These are phyloP conservation scores for Scedosporium dehoogii DNA, from an alignment of 2,329 filamentous ascomycete species.

Conservation along the genomic window DNA sequence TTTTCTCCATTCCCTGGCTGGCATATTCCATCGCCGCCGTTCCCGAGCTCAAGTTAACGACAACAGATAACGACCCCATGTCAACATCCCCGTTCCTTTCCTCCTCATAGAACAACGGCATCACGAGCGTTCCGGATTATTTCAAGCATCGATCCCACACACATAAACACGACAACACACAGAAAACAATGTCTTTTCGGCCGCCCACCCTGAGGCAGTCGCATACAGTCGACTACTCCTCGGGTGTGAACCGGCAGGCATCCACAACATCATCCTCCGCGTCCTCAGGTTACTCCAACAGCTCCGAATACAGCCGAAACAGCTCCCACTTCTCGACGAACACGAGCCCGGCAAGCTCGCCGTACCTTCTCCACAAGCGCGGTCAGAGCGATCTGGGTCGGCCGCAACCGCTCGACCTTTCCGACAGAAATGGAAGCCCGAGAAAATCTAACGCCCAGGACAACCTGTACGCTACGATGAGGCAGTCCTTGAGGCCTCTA, in stretches of 20 bases:
- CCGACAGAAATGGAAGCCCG: slow-evolving; percentile 26
- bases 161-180: slow-evolving; percentile 11
- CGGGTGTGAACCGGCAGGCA: slow-evolving; percentile 44
- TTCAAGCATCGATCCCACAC: neutral
- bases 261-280: slow-evolving; percentile 64
- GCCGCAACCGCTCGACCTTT: slow-evolving; percentile 35
- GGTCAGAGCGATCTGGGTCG: slow-evolving; percentile 63
- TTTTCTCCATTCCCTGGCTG: neutral
- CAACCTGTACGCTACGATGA: slow-evolving; percentile 59
- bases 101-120: neutral
- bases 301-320: slow-evolving; percentile 50
- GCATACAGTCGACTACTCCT: slow-evolving; percentile 35
- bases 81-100: neutral
- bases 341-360: slow-evolving; percentile 45
- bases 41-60: neutral
- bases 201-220: slow-evolving; percentile 49
- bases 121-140: neutral
- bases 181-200: slow-evolving; percentile 42
- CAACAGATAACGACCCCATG: neutral
- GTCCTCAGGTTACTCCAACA: slow-evolving; percentile 56
- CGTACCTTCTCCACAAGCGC: slow-evolving; percentile 52
- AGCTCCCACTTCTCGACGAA: slow-evolving; percentile 64
- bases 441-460: slow-evolving; percentile 35
- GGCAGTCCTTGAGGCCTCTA: slow-evolving; percentile 68
- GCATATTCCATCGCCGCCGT: neutral